Evolutionary conservation across 1,284 basidiomycete species (phyloP).

Genomic region (Ceratobasidium sp.): DNA sequence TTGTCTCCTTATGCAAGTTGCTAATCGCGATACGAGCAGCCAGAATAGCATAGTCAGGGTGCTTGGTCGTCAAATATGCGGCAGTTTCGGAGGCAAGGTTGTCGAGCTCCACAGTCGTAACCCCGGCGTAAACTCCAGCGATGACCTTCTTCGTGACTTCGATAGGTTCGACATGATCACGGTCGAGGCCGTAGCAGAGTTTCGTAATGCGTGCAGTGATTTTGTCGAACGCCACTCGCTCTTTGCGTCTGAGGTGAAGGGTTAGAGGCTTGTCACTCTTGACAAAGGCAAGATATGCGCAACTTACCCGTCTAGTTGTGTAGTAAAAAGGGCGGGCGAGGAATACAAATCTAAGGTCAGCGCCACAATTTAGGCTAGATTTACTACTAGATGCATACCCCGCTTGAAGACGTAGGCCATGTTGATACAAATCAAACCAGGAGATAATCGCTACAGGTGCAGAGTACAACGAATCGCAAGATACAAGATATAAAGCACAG

Average conservation of each 20-base stretch:
- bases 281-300: background rate
- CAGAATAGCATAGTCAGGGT: constrained; percentile 98
- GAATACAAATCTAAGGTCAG: constrained; percentile 41
- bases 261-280: background rate
- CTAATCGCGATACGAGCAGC: constrained; percentile 99
- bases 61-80: constrained; percentile 95
- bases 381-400: constrained; percentile 59
- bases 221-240: constrained; percentile 90
- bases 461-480: constrained; percentile 27
- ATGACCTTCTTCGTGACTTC: constrained; percentile 89
- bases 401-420: constrained; percentile 81
- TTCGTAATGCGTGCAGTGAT: constrained; percentile 94
- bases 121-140: constrained; percentile 93
- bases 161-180: constrained; percentile 92
- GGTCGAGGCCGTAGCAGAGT: constrained; percentile 96
- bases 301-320: constrained; percentile 41
- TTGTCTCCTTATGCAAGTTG: constrained; percentile 99
- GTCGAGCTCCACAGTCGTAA: constrained; percentile 98
- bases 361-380: constrained; percentile 5
- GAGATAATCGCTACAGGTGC: constrained; percentile 18
- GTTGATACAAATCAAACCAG: constrained; percentile 22
- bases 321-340: constrained; percentile 36
- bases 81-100: constrained; percentile 97
- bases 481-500: constrained; percentile 7
- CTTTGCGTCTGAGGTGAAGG: constrained; percentile 70